phyloP scores from a whole-genome alignment of 2,329 filamentous ascomycete species.

The Botrytis pseudocinerea region DNA sequence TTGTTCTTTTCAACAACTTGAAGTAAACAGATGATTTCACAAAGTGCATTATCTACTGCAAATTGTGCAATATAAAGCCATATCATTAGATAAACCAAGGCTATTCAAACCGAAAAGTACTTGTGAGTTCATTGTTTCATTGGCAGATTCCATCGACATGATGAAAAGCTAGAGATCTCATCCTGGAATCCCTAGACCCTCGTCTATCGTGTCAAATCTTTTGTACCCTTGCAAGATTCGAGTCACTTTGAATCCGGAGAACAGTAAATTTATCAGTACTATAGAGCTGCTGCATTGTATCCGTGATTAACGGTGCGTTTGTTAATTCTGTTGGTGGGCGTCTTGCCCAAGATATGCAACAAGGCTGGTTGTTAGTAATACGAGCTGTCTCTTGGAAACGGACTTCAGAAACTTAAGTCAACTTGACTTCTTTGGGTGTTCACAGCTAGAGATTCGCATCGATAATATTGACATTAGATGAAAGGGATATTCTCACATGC shows the following conservation, averaged over 20 bases:
- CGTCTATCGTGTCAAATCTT: neutral
- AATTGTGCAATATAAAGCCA: neutral
- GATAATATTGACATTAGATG: neutral
- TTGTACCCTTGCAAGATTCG: neutral
- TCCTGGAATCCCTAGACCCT: neutral
- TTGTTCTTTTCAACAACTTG: neutral
- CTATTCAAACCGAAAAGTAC: neutral
- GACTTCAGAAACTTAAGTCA: neutral
- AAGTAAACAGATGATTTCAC: neutral
- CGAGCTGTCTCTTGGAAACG: neutral
- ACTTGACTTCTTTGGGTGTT: neutral
- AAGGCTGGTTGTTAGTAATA: conserved; percentile 4
- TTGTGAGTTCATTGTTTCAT: neutral
- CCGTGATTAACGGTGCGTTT: neutral
- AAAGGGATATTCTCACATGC: neutral
- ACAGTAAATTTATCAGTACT: neutral
- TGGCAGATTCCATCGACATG: too few relatives aligned
- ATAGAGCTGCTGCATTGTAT: conserved; percentile 3
- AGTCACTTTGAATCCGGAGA: neutral
- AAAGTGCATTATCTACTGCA: neutral
- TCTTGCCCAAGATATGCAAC: conserved; percentile 1
- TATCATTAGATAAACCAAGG: neutral
- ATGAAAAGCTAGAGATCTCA: neutral
- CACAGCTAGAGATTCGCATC: neutral
- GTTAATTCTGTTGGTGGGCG: neutral